Percentiles rank a stretch among this genome's conserved stretches.
These are phyloP conservation scores for Cyclotella sp. DNA, from an alignment of 108 stramenopile genomes.

Conservation along the genomic window DNA sequence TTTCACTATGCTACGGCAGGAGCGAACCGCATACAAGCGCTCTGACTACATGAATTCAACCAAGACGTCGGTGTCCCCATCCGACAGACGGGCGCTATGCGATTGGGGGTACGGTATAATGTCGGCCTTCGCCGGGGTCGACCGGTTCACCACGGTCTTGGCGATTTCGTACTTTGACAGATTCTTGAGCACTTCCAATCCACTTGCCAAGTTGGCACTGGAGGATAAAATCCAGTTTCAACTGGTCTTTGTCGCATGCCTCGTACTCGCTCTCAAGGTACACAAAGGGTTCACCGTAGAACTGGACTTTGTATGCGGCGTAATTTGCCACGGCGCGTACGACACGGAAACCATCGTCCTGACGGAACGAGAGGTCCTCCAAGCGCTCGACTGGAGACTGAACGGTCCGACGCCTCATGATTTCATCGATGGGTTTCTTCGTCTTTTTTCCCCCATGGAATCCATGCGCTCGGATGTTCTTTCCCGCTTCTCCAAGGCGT, in stretches of 20 bases:
- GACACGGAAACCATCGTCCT: not conserved
- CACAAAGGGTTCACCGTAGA: not conserved
- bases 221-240: not conserved
- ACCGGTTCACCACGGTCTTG: not conserved
- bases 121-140: not conserved
- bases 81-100: not conserved
- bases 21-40: not conserved
- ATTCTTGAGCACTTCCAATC: constrained; percentile 3
- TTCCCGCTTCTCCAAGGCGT: not conserved
- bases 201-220: not conserved
- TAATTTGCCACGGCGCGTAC: not conserved
- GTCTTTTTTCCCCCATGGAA: not conserved
- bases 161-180: not conserved
- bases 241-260: not conserved
- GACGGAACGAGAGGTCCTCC: not conserved
- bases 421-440: not conserved
- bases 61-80: not conserved
- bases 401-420: not conserved
- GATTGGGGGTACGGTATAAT: not conserved
- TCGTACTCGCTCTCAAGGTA: not conserved
- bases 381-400: not conserved
- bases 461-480: not conserved
- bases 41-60: not conserved
- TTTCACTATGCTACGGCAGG: not conserved
- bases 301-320: not conserved